Percentiles rank a stretch among this genome's conserved stretches.
Conservation (phyloP, 352 stramenopile genomes). For the Pseudoperonospora humuli region DNA sequence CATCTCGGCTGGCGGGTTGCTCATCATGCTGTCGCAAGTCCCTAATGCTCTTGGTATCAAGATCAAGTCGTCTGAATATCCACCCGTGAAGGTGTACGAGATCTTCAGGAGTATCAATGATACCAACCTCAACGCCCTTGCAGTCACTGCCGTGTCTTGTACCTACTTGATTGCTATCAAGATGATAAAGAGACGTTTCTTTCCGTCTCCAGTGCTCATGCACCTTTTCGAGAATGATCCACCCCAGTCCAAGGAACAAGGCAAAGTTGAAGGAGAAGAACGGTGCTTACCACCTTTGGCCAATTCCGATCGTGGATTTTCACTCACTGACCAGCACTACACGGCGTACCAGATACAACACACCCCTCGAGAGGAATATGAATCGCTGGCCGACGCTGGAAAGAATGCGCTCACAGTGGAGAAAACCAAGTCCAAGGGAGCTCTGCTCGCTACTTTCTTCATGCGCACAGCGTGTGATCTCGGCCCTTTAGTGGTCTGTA, state of each 20-base stretch:
- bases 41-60: conserved; percentile 12
- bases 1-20: conserved; percentile 10
- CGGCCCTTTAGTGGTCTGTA: conserved; percentile 13
- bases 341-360: conserved; percentile 9
- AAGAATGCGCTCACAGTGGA: neutral
- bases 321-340: conserved; percentile 9
- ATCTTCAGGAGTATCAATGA: conserved; percentile 4
- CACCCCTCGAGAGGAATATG: conserved; percentile 9
- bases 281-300: neutral
- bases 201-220: conserved; percentile 9
- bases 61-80: conserved; percentile 12
- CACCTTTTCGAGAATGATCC: conserved; percentile 9
- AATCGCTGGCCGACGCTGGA: neutral
- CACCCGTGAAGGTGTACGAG: conserved; percentile 8
- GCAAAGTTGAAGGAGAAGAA: conserved; percentile 8
- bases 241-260: conserved; percentile 1
- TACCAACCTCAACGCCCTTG: conserved; percentile 13
- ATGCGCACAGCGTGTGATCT: conserved; percentile 12
- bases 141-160: conserved; percentile 3
- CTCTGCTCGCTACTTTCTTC: conserved; percentile 6
- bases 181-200: conserved; percentile 9
- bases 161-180: conserved; percentile 8
- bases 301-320: conserved; percentile 10
- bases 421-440: conserved; percentile 1
- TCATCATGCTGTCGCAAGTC: conserved; percentile 17